These are phyloP conservation scores for Clarkia xantiana DNA, from an alignment of 345 rosid genomes.

Conservation along the genomic window DNA sequence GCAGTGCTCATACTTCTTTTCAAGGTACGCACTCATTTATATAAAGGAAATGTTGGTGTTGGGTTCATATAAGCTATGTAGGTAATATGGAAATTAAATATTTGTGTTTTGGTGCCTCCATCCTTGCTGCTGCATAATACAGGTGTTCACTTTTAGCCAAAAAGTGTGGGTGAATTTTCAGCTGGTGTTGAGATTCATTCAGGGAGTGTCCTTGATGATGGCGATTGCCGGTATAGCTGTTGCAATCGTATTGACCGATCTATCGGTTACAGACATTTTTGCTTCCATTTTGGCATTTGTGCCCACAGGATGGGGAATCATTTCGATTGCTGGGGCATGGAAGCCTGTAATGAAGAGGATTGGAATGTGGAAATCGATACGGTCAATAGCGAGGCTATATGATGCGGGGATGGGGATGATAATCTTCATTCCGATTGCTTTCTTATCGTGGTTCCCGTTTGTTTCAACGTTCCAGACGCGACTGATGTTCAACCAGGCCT, in stretches of 20 bases:
- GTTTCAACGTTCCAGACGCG: slow-evolving; percentile 95
- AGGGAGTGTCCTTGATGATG: slow-evolving; percentile 62
- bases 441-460: slow-evolving; percentile 92
- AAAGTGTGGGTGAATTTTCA: slow-evolving; percentile 91
- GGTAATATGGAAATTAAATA: too few species aligned
- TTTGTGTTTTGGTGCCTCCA: too few species aligned
- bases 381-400: slow-evolving; percentile 72
- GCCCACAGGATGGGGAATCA: slow-evolving; percentile 96
- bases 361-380: slow-evolving; percentile 76
- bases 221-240: slow-evolving; percentile 58
- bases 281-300: slow-evolving; percentile 73
- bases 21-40: slow-evolving; percentile 33
- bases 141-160: slow-evolving; percentile 98
- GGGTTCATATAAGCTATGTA: too few species aligned
- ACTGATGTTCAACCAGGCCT: slow-evolving; percentile 95
- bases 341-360: slow-evolving; percentile 63
- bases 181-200: slow-evolving; percentile 77
- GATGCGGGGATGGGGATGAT: slow-evolving; percentile 97
- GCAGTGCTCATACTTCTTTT: slow-evolving; percentile 59
- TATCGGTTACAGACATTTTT: slow-evolving; percentile 58
- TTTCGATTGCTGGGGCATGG: slow-evolving; percentile 91
- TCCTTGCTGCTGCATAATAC: too few species aligned
- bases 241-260: slow-evolving; percentile 30
- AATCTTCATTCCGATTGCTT: slow-evolving; percentile 68
- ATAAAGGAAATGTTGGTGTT: too few species aligned